Conservation (phyloP, 2,329 filamentous ascomycete species). For the Neofusicoccum parvum region DNA sequence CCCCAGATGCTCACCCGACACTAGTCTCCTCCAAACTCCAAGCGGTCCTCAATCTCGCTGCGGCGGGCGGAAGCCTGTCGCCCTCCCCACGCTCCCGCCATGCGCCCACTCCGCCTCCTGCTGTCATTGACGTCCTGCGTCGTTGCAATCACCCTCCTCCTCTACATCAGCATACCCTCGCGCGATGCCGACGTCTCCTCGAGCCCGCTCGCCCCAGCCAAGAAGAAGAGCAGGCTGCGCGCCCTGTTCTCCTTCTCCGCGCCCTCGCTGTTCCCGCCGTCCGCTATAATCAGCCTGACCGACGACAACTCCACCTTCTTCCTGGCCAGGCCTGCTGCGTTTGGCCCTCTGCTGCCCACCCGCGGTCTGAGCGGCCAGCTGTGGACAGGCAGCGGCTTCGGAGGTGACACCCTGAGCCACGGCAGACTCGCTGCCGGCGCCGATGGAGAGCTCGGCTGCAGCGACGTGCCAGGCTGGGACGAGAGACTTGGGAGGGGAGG, state of each 20-base stretch:
- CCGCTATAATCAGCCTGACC: slow-evolving; percentile 92
- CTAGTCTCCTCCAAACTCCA: neutral
- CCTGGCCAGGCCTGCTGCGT: slow-evolving; percentile 87
- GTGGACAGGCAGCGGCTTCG: slow-evolving; percentile 92
- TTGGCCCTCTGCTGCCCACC: slow-evolving; percentile 76
- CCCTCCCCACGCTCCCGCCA: slow-evolving; percentile 22
- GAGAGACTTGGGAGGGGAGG: slow-evolving; percentile 44
- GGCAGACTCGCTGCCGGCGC: slow-evolving; percentile 55
- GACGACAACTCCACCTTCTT: slow-evolving; percentile 99
- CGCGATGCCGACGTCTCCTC: slow-evolving; percentile 19
- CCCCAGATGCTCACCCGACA: slow-evolving; percentile 18
- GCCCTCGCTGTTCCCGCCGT: slow-evolving; percentile 87
- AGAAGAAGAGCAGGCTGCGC: slow-evolving; percentile 38
- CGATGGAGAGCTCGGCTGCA: slow-evolving; percentile 90
- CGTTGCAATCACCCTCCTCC: slow-evolving; percentile 46
- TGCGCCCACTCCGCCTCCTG: slow-evolving; percentile 45
- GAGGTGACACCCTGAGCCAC: slow-evolving; percentile 69
- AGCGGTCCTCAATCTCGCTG: slow-evolving; percentile 7
- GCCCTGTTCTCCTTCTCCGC: slow-evolving; percentile 53
- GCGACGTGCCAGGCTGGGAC: slow-evolving; percentile 88
- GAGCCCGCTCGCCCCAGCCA: slow-evolving; percentile 22
- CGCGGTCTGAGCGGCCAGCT: slow-evolving; percentile 84
- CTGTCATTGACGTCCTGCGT: slow-evolving; percentile 48
- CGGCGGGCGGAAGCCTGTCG: slow-evolving; percentile 19
- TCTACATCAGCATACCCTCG: slow-evolving; percentile 40